Conservation (phyloP, 208 protist genomes). For the Acanthamoeba lenticulata region DNA sequence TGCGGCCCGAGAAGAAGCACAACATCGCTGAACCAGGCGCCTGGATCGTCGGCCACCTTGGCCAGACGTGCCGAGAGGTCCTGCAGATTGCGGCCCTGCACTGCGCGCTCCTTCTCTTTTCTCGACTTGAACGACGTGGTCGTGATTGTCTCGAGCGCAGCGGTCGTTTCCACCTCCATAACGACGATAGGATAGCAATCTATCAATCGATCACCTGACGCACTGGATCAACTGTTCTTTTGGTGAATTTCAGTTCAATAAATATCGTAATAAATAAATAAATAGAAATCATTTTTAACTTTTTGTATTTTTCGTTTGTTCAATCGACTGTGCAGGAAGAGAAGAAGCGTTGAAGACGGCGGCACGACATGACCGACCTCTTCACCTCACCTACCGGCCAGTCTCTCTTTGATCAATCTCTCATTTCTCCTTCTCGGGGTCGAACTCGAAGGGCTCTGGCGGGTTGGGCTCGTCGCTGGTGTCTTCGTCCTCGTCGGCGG, state of each 20-base stretch:
- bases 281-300: too few relatives aligned
- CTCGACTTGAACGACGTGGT: not conserved
- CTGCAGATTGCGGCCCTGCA: not conserved
- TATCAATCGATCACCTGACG: too few relatives aligned
- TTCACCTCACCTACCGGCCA: too few relatives aligned
- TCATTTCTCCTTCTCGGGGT: conserved; percentile 63
- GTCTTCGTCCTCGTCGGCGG: conserved; percentile 4
- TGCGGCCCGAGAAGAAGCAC: not conserved
- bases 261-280: too few relatives aligned
- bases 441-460: conserved; percentile 66
- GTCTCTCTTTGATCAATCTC: too few relatives aligned
- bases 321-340: too few relatives aligned
- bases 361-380: too few relatives aligned
- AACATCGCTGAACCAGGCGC: conserved; percentile 17
- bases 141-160: not conserved
- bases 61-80: not conserved
- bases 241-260: too few relatives aligned
- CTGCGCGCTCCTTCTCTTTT: not conserved
- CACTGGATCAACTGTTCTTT: too few relatives aligned
- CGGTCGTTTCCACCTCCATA: not conserved
- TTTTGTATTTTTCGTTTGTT: too few relatives aligned
- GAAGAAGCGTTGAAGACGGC: too few relatives aligned
- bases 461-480: conserved; percentile 55
- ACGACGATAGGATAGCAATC: not conserved
- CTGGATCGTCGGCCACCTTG: not conserved